Conservation (phyloP, 768 basidiomycete species). For the Dentipellis sp. region DNA sequence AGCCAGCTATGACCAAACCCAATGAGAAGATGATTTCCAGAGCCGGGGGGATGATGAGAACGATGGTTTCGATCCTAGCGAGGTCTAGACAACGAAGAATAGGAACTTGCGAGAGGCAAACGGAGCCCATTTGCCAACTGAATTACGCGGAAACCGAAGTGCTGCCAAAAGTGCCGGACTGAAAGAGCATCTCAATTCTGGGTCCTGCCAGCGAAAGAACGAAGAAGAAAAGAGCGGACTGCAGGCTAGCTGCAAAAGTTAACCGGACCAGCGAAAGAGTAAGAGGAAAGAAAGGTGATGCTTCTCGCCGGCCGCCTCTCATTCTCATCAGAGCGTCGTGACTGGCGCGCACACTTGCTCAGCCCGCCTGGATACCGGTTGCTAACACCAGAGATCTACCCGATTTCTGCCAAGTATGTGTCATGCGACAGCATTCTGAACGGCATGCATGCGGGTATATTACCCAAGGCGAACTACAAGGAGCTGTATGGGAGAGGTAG, state of each 20-base stretch:
- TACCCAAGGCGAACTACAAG: no score
- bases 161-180: constrained; percentile 8
- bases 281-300: background rate
- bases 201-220: constrained; percentile 17
- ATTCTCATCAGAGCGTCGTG: background rate
- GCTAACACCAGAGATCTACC: background rate
- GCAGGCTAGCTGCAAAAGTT: constrained; percentile 40
- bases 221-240: constrained; percentile 31
- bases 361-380: background rate
- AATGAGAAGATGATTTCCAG: constrained; percentile 55
- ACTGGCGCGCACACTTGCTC: background rate
- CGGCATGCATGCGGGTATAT: no score
- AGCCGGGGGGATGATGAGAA: constrained; percentile 53
- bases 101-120: constrained; percentile 62
- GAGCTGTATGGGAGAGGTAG: no score
- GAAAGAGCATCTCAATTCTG: constrained; percentile 28
- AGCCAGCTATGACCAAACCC: constrained; percentile 39
- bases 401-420: background rate
- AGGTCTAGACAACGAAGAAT: constrained; percentile 64
- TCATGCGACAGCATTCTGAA: no score
- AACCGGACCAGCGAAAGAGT: background rate
- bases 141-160: constrained; percentile 11
- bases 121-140: constrained; percentile 11
- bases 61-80: constrained; percentile 32
- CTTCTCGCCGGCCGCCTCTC: background rate